phyloP scores from a whole-genome alignment of 1,284 basidiomycete genomes.

The Ganoderma leucocontextum region DNA sequence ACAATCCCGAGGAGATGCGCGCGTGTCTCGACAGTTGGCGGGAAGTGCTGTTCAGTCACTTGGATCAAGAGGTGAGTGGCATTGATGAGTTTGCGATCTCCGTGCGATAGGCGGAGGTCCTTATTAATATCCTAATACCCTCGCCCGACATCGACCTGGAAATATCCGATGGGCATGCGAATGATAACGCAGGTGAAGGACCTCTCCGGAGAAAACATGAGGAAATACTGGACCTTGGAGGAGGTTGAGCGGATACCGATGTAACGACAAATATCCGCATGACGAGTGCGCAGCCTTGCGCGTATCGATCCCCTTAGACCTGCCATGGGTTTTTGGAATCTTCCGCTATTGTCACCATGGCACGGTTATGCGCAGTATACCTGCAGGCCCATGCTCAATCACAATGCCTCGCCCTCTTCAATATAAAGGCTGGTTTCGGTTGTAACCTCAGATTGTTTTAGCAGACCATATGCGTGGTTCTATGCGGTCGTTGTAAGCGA shows the following conservation, averaged over 20 bases:
- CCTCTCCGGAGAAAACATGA: constrained; percentile 66
- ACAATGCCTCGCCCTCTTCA: no score
- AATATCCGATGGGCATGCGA: not conserved
- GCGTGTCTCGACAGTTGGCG: constrained; percentile 68
- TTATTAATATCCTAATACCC: not conserved
- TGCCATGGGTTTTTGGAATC: not conserved
- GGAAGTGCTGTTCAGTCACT: constrained; percentile 70
- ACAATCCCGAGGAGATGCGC: constrained; percentile 65
- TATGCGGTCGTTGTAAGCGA: not conserved
- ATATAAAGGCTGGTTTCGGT: no score
- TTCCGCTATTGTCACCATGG: not conserved
- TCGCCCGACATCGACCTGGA: not conserved
- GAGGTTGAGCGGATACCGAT: constrained; percentile 63
- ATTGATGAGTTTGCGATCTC: not conserved
- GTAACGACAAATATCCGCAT: constrained; percentile 27
- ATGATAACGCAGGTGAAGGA: constrained; percentile 54
- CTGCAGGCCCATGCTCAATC: not conserved
- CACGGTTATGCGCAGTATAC: not conserved
- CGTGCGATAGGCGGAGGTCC: not conserved
- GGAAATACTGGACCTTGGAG: constrained; percentile 69
- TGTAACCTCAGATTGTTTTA: not conserved
- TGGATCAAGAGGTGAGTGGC: constrained; percentile 67
- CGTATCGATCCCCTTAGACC: not conserved
- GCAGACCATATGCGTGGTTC: not conserved
- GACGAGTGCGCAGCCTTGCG: not conserved